These are phyloP conservation scores for Hypoxylon fragiforme DNA, from an alignment of 495 filamentous ascomycete genomes.

Conservation along the genomic window DNA sequence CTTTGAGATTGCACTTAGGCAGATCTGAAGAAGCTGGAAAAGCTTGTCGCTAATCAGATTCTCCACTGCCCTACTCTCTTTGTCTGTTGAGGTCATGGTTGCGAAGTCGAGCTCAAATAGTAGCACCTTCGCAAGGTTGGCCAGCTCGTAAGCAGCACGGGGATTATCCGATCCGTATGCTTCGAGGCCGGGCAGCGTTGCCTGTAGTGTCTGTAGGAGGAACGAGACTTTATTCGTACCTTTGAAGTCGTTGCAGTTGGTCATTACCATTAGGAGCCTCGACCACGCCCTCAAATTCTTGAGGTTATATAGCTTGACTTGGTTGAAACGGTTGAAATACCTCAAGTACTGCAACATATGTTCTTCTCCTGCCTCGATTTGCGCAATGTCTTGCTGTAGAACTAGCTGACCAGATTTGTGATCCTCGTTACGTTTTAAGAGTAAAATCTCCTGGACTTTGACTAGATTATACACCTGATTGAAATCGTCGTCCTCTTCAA, in stretches of 20 bases:
- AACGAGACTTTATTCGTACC: conserved; percentile 68
- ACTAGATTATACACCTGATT: conserved; percentile 59
- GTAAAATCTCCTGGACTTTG: conserved; percentile 65
- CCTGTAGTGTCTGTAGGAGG: conserved; percentile 79
- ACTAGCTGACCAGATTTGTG: conserved; percentile 53
- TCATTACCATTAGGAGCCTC: conserved; percentile 75
- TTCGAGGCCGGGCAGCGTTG: conserved; percentile 84
- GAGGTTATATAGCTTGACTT: conserved; percentile 61
- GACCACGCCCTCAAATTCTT: conserved; percentile 76
- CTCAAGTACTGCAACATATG: conserved; percentile 58
- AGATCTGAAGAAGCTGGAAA: conserved; percentile 85
- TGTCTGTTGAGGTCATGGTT: conserved; percentile 41
- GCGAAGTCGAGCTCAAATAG: conserved; percentile 71
- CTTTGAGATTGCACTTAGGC: conserved; percentile 71
- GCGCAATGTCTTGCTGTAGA: conserved; percentile 58
- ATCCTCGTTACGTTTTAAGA: conserved; percentile 59
- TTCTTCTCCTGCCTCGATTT: conserved; percentile 61
- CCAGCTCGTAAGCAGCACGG: conserved; percentile 70
- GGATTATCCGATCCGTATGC: conserved; percentile 65
- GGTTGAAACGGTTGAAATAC: conserved; percentile 65
- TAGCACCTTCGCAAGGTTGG: conserved; percentile 73
- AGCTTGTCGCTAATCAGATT: conserved; percentile 85
- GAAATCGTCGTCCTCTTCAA: conserved; percentile 53
- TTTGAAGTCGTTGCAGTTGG: conserved; percentile 75
- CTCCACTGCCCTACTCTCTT: conserved; percentile 56